Evolutionary conservation across 2,329 filamentous ascomycete genomes (phyloP), one percentile per base, ranked within the genome.

Genomic region (Lasiodiplodia citricola): DNA sequence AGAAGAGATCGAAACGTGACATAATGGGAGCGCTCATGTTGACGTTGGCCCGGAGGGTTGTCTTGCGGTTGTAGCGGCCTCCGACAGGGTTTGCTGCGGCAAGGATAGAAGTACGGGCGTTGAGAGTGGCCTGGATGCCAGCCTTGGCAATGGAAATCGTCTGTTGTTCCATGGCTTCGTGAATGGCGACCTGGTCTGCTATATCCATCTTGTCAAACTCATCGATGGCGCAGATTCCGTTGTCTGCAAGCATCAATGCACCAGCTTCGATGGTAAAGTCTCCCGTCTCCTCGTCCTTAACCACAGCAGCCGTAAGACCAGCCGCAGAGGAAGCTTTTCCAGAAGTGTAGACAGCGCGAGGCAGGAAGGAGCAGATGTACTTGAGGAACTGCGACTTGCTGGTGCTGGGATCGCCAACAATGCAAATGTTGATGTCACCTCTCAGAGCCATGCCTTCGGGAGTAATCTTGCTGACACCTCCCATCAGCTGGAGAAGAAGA

Each of bases 181-280:
- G 96, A 76, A 99, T 99, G 72, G 96, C 96, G 67, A 99, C 96
- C 83, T 99, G 96, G 79, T 99, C 96, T 65, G 85, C 90, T 71
- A 99, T 92, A 76, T 99, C 96, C 96, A 99, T 99, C 84, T 99
- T 99, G 88, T 99, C 96, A 75, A 99, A 99, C 79, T 99, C 96
- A 78, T 99, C 96, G 78, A 99, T 99, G 70, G 94, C 94, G 80
- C 96, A 99, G 75, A 98, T 96, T 66, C 96, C 96, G 73, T 97
- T 97, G 76, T 98, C 88, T 25, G 96, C 96, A 70, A 99, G 85
- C 96, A 99, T 98, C 69, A 99, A 88, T 14, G 96, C 96, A 83
- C 96, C 96, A 7, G 96, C 96, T 83, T 99, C 96, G 74, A 99
- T 99, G 16, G 96, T 99, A 79, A 97, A 97, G 78, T 99, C 96